These are phyloP conservation scores for Leptodermis oblonga DNA, from an alignment of 257 asterid genomes.

Conservation along the genomic window DNA sequence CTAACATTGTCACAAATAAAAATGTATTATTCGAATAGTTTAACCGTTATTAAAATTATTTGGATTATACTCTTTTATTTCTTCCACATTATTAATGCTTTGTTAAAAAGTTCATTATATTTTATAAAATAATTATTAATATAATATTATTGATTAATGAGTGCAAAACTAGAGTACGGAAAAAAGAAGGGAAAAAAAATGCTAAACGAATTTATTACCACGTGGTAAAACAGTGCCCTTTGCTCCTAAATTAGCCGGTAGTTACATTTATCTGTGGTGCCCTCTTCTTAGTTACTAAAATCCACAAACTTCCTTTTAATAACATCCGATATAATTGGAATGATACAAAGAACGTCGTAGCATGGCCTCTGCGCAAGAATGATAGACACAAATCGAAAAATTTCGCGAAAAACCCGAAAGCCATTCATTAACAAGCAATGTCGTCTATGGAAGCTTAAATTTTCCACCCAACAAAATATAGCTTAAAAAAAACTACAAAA, in stretches of 20 bases:
- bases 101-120: no score
- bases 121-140: no score
- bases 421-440: conserved; percentile 24
- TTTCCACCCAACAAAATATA: neutral
- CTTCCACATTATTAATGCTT: no score
- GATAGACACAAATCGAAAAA: neutral
- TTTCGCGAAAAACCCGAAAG: conserved; percentile 25
- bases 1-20: no score
- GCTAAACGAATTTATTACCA: neutral
- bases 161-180: neutral
- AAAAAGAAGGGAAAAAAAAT: neutral
- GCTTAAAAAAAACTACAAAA: neutral
- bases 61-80: no score
- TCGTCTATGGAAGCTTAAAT: conserved; percentile 16
- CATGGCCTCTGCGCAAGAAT: neutral
- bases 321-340: conserved; percentile 1
- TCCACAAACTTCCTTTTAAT: conserved; percentile 19
- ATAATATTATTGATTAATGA: neutral
- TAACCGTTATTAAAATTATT: no score
- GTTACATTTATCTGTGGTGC: conserved; percentile 10
- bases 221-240: neutral
- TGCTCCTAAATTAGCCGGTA: neutral
- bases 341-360: neutral
- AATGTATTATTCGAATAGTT: no score
- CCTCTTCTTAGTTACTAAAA: conserved; percentile 4